Percentiles rank a stretch among this genome's conserved stretches.
Conservation (phyloP, 2,329 filamentous ascomycete species). For the Aspergillus versicolor region DNA sequence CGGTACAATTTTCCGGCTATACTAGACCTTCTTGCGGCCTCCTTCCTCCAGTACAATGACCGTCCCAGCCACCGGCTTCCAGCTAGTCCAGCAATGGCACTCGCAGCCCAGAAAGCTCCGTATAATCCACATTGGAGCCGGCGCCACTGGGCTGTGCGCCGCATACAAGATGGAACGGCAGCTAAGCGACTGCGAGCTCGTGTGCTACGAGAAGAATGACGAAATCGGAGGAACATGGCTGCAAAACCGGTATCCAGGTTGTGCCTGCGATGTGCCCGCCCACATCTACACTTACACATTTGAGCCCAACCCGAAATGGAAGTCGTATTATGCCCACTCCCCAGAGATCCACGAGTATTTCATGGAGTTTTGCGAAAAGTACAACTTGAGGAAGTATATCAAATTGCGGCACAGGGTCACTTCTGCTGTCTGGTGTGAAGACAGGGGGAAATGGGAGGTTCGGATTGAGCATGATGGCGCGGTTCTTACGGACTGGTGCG, state of each 20-base stretch:
- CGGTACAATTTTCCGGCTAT: no score
- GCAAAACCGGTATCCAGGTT: slow-evolving; percentile 34
- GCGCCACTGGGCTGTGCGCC: background rate
- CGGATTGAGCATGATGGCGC: background rate
- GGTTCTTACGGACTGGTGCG: background rate
- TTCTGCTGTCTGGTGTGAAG: no score
- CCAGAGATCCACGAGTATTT: background rate
- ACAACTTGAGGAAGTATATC: background rate
- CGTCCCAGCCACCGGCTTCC: no score
- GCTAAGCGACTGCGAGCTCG: background rate
- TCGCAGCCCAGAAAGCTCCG: background rate
- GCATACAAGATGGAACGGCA: background rate
- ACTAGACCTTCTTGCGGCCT: no score
- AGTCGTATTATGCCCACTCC: background rate
- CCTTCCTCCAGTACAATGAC: no score
- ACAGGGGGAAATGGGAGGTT: no score
- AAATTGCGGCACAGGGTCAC: background rate
- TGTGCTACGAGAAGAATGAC: slow-evolving; percentile 14
- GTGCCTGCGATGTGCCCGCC: slow-evolving; percentile 27
- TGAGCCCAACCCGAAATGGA: background rate
- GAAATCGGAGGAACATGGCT: slow-evolving; percentile 33
- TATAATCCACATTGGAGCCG: background rate
- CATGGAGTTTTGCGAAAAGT: background rate
- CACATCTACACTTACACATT: background rate
- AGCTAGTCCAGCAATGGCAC: background rate